Evolutionary conservation across 75 land plant species (phyloP).

Genomic region (Pinus tabuliformis): DNA sequence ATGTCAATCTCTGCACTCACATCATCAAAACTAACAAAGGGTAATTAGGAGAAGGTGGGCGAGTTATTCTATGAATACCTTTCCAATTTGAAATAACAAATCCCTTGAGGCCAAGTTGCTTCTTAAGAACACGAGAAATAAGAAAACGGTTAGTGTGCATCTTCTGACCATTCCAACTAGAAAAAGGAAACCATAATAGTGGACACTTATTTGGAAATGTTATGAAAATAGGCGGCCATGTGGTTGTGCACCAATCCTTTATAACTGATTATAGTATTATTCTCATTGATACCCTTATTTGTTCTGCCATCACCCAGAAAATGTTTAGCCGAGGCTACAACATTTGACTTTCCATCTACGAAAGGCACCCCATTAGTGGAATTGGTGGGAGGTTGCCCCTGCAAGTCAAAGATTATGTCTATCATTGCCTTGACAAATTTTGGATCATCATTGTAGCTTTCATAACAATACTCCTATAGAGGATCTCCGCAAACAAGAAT

Average conservation of each 20-base stretch:
- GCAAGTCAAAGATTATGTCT: constrained; percentile 55
- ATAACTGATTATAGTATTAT: constrained; percentile 49
- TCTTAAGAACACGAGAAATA: constrained; percentile 49
- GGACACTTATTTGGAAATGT: constrained; percentile 57
- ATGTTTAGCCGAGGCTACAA: constrained; percentile 73
- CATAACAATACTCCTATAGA: constrained; percentile 83
- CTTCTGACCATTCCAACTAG: constrained; percentile 72
- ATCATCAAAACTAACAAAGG: constrained; percentile 27
- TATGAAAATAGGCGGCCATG: constrained; percentile 55
- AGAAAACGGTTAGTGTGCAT: constrained; percentile 64
- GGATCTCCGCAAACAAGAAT: constrained; percentile 83
- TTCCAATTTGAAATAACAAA: constrained; percentile 57
- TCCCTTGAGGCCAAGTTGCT: constrained; percentile 49
- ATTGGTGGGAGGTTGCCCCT: constrained; percentile 44
- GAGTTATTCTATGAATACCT: constrained; percentile 47
- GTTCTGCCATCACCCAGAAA: constrained; percentile 88
- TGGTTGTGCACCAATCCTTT: constrained; percentile 55
- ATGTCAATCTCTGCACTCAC: constrained; percentile 56
- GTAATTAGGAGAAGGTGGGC: constrained; percentile 46
- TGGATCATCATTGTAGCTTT: constrained; percentile 74
- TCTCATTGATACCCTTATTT: constrained; percentile 53
- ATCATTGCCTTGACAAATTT: constrained; percentile 61
- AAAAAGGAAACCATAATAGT: constrained; percentile 70
- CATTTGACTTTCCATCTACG: constrained; percentile 53
- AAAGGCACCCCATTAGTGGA: constrained; percentile 39